Base-by-base conservation (phyloP, 1,139 yeast species). In the Sugiyamaella xylanicola region DNA sequence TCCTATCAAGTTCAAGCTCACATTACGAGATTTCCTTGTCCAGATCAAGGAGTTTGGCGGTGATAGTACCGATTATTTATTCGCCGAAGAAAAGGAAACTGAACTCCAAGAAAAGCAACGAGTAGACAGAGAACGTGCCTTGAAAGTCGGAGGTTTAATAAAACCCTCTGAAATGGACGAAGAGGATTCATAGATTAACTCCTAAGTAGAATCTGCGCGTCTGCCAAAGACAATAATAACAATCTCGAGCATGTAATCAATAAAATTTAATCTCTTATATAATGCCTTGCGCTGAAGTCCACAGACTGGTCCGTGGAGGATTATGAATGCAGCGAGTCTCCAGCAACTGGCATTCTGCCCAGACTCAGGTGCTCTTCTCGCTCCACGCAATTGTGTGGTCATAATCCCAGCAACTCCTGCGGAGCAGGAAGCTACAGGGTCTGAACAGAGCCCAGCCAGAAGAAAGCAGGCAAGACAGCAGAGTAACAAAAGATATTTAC, bases 21-120 rank as follows among this genome's bases (percentile, higher is more conserved):
- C 88, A 2, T 78, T 95, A 65, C 86, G 99, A 74, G 99, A 95
- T 74, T 95, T 95, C 82, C 80, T 95, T 72, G 95, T 95, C 48
- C 98, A 93, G 77, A 88, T 93, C 71, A 91, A 91, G 74, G 96
- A 93, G 73, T 84, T 82, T 69, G 99, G 98, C 60, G 99, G 99
- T 50, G 97, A 90, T 71, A 80, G 87, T 51, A 88, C 95, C 35
- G 97, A 91, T 71, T 95, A 93, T 71, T 78, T 93, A 71, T 95
- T 86, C 75, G 96, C 96, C 17, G 99, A 93, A 69, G 99, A 93
- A 68, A 87, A 86, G 69, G 96, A 90, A 71, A 77, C 79, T 54
- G 96, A 91, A 71, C 74, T 83, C 60, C 76, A 79, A 63, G 95
- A 87, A 71, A 84, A 83, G 70, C 82, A 78, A 62, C 82, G 80